Evolutionary conservation across 331 rosid species (phyloP), one percentile per base, ranked within the genome.

Genomic region (Phaseolus coccineus): DNA sequence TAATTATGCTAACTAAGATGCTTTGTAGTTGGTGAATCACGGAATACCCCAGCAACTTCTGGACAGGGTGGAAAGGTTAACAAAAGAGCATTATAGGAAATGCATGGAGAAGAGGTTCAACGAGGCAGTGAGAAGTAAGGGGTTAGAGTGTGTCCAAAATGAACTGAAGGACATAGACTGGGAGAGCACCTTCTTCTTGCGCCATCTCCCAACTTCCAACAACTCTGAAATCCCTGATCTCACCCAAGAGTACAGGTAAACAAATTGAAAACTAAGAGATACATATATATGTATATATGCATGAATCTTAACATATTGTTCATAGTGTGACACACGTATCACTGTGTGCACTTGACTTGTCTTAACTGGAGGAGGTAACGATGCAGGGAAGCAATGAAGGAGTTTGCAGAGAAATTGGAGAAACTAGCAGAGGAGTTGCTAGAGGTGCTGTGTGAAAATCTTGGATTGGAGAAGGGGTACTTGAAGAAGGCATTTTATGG

Each of bases 101-200:
- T 86, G 87, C 57, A 77, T 91, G 96, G 96, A 89, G 82, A 85
- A 89, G 27, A 86, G 89, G 83, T 91, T 91, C 85, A 87, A 83
- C 71, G 92, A 91, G 65, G 52, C 68, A 44, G 78, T 89, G 69
- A 81, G 75, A 74, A 81, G 78, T 84, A 85, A 88, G 24, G 91
- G 87, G 11, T 73, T 89, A 2, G 90, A 87, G 27, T 83, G 79
- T 79, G 90, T 80, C 5, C 57, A 86, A 55, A 71, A 77, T 8
- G 93, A 91, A 73, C 84, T 88, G 25, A 83, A 83, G 4, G 94
- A 91, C 74, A 81, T 89, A 81, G 94, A 91, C 2, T 91, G 92
- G 96, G 94, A 91, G 70, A 87, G 87, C 77, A 89, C 97, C 65
- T 89, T 91, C 82, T 71, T 70, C 83, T 46, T 91, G 84, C 89